Evolutionary conservation across 2,329 filamentous ascomycete genomes (phyloP).

Genomic region (Colletotrichum cereale): DNA sequence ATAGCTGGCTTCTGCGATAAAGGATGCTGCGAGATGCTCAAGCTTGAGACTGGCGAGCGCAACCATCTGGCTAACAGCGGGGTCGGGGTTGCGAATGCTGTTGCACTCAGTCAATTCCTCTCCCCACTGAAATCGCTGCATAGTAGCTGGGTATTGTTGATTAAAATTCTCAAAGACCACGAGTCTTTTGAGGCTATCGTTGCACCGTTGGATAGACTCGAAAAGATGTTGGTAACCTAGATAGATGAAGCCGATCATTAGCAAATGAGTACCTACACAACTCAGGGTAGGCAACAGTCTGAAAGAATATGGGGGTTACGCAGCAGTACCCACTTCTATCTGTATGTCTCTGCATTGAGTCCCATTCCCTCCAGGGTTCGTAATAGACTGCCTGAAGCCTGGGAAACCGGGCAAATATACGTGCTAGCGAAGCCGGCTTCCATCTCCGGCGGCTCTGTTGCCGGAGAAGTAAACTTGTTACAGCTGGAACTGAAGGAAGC

Average conservation of each 20-base stretch:
- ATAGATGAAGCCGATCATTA: neutral
- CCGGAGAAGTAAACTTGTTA: conserved; percentile 48
- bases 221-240: conserved; percentile 17
- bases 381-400: conserved; percentile 49
- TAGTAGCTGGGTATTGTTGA: conserved; percentile 46
- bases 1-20: conserved; percentile 45
- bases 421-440: conserved; percentile 45
- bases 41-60: conserved; percentile 43
- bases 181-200: conserved; percentile 41
- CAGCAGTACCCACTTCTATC: conserved; percentile 42
- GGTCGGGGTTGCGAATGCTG: conserved; percentile 38
- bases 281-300: neutral
- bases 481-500: conserved; percentile 46
- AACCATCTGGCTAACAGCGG: conserved; percentile 41
- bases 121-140: conserved; percentile 34
- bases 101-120: conserved; percentile 29
- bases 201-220: conserved; percentile 20
- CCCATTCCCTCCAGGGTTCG: conserved; percentile 50
- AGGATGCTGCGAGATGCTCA: conserved; percentile 46
- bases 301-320: neutral
- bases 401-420: conserved; percentile 48
- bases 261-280: neutral
- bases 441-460: conserved; percentile 50
- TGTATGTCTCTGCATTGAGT: conserved; percentile 26
- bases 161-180: conserved; percentile 51